Evolutionary conservation across 441 rosid genomes (phyloP).

Genomic region (Omphalea diandra): DNA sequence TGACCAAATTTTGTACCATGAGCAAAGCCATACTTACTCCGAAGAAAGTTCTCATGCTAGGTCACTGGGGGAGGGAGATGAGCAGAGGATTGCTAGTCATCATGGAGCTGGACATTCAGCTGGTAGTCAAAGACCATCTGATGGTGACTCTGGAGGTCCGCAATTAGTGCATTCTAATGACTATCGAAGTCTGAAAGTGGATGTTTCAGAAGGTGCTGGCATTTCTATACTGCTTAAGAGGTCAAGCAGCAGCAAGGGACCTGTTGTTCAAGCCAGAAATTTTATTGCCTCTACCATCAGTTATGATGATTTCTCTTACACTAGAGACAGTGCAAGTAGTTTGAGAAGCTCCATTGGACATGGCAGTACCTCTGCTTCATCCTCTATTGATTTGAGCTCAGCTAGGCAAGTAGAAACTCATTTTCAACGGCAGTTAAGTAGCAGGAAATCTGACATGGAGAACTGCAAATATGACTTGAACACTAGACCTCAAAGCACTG

Average conservation of each 20-base stretch:
- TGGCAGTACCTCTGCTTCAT: constrained; percentile 78
- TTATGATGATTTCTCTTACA: constrained; percentile 68
- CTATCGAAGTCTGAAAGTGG: constrained; percentile 34
- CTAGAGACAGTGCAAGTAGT: constrained; percentile 64
- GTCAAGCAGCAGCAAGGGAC: constrained; percentile 81
- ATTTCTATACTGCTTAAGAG: constrained; percentile 72
- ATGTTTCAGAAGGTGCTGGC: constrained; percentile 52
- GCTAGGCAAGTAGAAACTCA: constrained; percentile 59
- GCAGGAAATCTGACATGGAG: constrained; percentile 70
- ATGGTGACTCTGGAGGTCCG: constrained; percentile 35
- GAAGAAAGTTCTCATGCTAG: constrained; percentile 34
- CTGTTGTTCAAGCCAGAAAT: constrained; percentile 63
- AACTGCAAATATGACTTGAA: constrained; percentile 52
- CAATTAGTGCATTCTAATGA: constrained; percentile 34
- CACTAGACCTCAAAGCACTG: constrained; percentile 59
- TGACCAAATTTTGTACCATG: constrained; percentile 26
- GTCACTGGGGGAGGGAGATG: constrained; percentile 38
- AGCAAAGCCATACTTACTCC: constrained; percentile 33
- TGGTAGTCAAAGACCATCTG: constrained; percentile 32
- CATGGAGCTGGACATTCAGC: constrained; percentile 42
- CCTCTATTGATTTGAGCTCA: constrained; percentile 77
- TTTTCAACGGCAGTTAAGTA: constrained; percentile 66
- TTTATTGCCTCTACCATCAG: constrained; percentile 48
- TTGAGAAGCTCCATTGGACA: constrained; percentile 82
- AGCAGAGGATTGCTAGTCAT: constrained; percentile 34